Evolutionary conservation across 306 rosid species (phyloP), one percentile per base, ranked within the genome.

Genomic region (Vicia villosa): DNA sequence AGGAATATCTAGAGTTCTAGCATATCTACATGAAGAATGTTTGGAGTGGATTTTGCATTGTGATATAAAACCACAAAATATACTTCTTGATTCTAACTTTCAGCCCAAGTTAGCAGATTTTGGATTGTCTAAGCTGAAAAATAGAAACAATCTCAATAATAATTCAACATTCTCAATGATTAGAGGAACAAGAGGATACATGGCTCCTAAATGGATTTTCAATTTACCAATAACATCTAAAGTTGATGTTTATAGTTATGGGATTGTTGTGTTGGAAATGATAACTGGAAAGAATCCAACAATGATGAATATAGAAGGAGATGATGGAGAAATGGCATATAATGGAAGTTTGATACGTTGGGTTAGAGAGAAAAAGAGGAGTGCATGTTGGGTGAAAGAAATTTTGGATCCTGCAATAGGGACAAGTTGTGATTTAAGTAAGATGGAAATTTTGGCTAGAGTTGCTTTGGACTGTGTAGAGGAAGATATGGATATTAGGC

Each of bases 381-480:
- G n/a, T n/a, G n/a, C n/a, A n/a, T n/a, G n/a, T n/a, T 73, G 74
- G 78, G 57, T 76, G 8, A 73, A 49, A 47, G 51, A 73, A 61
- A 78, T 86, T 2, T 9, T 60, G 15, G 91, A 86, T 20, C 67
- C 81, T 5, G 10, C 38, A 13, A 60, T 86, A 8, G 59, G 42
- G 36, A 61, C 41, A 0, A 24, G 69, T 17, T 77, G 54, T 9
- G 70, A 83, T 43, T 56, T 6, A 12, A 46, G 2, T 0, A 72
- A 75, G 75, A 70, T 84, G 80, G 74, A 69, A 15, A 57, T 65
- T 75, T 62, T 83, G 30, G 72, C 65, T 1, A 22, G 0, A 26
- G 77, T 84, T 4, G 88, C 88, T 61, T 63, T 86, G 69, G 70
- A 74, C 1, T 86, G 91, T 63, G 67, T 82, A 0, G 82, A 84